Evolutionary conservation across 352 stramenopile species (phyloP).

Genomic region (Pythium sp.): DNA sequence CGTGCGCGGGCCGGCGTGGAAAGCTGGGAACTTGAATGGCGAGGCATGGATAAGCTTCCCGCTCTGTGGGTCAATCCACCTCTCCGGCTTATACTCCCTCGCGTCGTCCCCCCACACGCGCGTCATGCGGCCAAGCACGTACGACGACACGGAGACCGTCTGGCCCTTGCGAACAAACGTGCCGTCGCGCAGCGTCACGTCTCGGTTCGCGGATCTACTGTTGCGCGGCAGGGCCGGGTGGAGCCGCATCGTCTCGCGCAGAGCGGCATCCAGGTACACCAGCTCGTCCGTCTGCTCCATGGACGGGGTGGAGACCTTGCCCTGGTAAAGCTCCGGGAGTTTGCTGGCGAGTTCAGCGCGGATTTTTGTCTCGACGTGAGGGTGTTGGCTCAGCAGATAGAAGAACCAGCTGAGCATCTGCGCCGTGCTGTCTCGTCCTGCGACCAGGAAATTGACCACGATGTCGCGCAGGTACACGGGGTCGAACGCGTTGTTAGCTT

Average conservation of each 20-base stretch:
- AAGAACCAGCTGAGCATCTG: conserved; percentile 42
- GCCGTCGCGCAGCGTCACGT: conserved; percentile 55
- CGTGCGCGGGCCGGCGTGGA: conserved; percentile 46
- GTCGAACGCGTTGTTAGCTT: conserved; percentile 3
- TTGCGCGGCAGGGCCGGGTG: conserved; percentile 33
- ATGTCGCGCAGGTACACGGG: conserved; percentile 36
- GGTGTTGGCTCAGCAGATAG: conserved; percentile 37
- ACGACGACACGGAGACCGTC: conserved; percentile 37
- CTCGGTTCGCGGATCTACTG: conserved; percentile 24
- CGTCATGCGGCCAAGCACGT: conserved; percentile 35
- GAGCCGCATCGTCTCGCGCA: conserved; percentile 37
- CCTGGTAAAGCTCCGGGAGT: conserved; percentile 3
- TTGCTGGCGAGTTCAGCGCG: conserved; percentile 21
- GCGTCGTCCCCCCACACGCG: conserved; percentile 49
- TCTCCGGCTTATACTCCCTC: conserved; percentile 41
- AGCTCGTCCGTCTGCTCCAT: conserved; percentile 15
- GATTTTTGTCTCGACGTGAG: conserved; percentile 28
- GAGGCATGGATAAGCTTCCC: conserved; percentile 26
- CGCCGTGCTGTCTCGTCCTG: conserved; percentile 45
- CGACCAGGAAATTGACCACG: conserved; percentile 49
- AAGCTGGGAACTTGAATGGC: conserved; percentile 46
- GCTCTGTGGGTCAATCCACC: conserved; percentile 34
- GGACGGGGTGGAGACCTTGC: not conserved
- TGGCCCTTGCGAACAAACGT: conserved; percentile 37
- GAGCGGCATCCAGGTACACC: conserved; percentile 23